Percentiles rank a stretch among this genome's conserved stretches.
Conservation (phyloP, 306 rosid species). For the Cucurbita maxima region DNA sequence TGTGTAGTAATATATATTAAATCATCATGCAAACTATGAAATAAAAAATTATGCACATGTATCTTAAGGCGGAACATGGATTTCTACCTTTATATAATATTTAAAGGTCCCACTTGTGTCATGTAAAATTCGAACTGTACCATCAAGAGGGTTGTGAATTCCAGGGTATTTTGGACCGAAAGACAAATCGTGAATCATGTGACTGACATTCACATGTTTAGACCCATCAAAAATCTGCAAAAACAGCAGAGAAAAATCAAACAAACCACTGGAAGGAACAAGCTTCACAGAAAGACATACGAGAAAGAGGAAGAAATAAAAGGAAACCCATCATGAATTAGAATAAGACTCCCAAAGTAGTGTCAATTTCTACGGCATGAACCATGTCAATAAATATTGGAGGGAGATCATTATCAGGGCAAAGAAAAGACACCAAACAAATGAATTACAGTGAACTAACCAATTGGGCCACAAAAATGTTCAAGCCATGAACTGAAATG, state of each 20-base stretch:
- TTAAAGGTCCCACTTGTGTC: conserved; percentile 86
- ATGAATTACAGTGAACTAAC: conserved; percentile 18
- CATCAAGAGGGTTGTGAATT: conserved; percentile 92
- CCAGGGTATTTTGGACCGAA: conserved; percentile 99
- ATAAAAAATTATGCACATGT: neutral
- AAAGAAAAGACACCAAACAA: neutral
- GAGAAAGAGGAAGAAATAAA: neutral
- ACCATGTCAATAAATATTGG: neutral
- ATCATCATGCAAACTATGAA: neutral
- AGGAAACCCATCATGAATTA: neutral
- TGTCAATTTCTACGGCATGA: neutral
- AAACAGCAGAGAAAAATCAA: conserved; percentile 13
- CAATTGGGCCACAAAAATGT: conserved; percentile 88
- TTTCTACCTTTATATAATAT: conserved; percentile 83
- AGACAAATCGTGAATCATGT: conserved; percentile 77
- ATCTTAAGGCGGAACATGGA: neutral
- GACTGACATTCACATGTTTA: conserved; percentile 80
- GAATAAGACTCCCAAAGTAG: neutral
- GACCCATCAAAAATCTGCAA: conserved; percentile 81
- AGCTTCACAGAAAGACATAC: neutral
- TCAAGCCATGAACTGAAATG: conserved; percentile 78
- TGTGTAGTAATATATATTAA: neutral
- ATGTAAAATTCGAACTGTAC: conserved; percentile 50
- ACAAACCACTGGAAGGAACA: neutral
- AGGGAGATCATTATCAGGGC: neutral